Evolutionary conservation across 805 yeast genomes (phyloP).

Genomic region (Pichia exigua): DNA sequence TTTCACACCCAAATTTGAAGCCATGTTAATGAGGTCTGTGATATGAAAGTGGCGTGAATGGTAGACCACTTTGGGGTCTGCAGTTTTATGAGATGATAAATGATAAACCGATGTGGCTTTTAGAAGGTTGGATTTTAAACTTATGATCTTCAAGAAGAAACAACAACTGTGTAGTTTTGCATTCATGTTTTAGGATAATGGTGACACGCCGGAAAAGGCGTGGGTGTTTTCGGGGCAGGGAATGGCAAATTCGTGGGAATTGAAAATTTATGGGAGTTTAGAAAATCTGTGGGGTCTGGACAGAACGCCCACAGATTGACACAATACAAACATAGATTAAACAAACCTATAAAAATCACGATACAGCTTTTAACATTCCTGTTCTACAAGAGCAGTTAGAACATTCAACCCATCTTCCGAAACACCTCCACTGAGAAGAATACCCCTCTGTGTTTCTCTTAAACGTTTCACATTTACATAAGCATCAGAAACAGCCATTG

Average conservation of each 20-base stretch:
- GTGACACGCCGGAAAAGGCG: background rate
- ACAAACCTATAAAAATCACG: background rate
- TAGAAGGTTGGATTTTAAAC: background rate
- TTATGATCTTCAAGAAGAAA: background rate
- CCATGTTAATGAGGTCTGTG: background rate
- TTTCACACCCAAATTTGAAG: slow-evolving; percentile 2
- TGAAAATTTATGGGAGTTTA: background rate
- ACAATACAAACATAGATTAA: background rate
- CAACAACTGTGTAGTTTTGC: background rate
- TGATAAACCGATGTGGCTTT: background rate
- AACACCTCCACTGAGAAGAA: slow-evolving; percentile 39
- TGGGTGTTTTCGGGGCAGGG: background rate
- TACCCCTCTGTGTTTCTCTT: slow-evolving; percentile 57
- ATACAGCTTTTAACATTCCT: background rate
- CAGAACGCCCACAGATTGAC: too few relatives aligned
- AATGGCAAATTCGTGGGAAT: background rate
- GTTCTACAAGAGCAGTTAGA: background rate
- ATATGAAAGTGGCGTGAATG: background rate
- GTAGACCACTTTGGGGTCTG: background rate
- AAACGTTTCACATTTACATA: slow-evolving; percentile 41
- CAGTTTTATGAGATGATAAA: background rate
- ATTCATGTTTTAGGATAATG: background rate
- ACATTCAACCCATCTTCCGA: background rate
- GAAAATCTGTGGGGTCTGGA: background rate
- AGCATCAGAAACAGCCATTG: slow-evolving; percentile 44